A percentile compares a stretch with the other conserved stretches of the same genome.
Evolutionary conservation across 345 rosid genomes (phyloP).

Genomic region (Populus alba): DNA sequence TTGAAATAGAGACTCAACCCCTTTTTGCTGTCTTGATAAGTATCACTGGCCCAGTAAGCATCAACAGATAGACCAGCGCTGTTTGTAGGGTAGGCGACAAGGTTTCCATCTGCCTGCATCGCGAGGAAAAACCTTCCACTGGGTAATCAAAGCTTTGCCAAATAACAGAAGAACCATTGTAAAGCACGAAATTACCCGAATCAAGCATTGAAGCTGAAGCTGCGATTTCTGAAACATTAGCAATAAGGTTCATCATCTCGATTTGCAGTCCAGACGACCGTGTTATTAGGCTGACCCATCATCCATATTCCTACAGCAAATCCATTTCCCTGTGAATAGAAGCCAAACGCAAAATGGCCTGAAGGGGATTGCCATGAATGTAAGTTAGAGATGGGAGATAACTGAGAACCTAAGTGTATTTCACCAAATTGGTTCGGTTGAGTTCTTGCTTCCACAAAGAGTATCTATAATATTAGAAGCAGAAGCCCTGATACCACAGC

Average conservation of each 20-base stretch:
- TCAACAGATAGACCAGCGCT: too few species aligned
- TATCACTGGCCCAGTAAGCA: too few species aligned
- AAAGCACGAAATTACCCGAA: conserved; percentile 25
- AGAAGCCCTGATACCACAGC: neutral
- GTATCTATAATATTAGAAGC: neutral
- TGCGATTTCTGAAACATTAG: neutral
- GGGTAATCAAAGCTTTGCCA: too few species aligned
- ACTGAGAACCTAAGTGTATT: neutral
- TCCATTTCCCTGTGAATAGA: conserved; percentile 7
- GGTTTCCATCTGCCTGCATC: conserved; percentile 21
- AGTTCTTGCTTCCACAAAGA: neutral
- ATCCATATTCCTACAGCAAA: conserved; percentile 25
- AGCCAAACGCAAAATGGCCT: conserved; percentile 28
- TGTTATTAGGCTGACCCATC: neutral
- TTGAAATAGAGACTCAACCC: too few species aligned
- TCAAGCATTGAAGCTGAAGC: conserved; percentile 30
- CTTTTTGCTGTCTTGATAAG: too few species aligned
- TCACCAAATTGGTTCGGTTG: neutral
- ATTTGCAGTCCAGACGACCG: conserved; percentile 30
- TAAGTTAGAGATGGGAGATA: neutral
- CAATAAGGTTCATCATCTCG: conserved; percentile 19
- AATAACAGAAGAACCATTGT: too few species aligned
- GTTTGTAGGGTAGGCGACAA: too few species aligned
- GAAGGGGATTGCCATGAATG: conserved; percentile 30
- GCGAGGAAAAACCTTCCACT: conserved; percentile 21